Conservation (phyloP, 805 yeast species). For the Zygosaccharomyces bisporus region DNA sequence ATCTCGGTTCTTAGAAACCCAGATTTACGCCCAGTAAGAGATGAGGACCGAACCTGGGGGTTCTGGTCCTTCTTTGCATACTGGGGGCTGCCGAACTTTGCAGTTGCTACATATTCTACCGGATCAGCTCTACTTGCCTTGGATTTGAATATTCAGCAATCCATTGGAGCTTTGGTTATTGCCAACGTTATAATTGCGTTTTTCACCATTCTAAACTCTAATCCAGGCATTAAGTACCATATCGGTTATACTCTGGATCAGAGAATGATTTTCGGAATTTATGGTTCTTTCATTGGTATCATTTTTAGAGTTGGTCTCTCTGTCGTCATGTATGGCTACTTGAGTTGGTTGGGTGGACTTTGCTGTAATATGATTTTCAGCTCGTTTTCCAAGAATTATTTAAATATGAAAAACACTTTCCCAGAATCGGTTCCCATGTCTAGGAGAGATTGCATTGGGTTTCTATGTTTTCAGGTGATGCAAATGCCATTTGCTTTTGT, state of each 20-base stretch:
- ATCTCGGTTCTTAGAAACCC: constrained; percentile 36
- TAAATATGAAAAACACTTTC: constrained; percentile 28
- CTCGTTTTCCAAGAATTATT: constrained; percentile 28
- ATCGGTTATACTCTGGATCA: constrained; percentile 40
- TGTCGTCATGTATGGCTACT: constrained; percentile 41
- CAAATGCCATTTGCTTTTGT: constrained; percentile 31
- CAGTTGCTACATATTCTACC: constrained; percentile 39
- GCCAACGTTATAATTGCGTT: constrained; percentile 20
- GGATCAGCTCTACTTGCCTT: constrained; percentile 32
- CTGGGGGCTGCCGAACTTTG: constrained; percentile 39
- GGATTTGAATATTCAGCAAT: constrained; percentile 30
- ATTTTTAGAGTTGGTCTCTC: constrained; percentile 38
- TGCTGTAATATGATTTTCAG: constrained; percentile 35
- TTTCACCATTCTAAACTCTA: constrained; percentile 27
- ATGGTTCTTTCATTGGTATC: constrained; percentile 36
- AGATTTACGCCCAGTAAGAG: constrained; percentile 40
- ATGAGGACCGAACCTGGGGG: constrained; percentile 38
- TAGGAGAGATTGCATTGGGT: constrained; percentile 40
- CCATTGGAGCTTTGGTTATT: constrained; percentile 32
- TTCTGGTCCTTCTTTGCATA: constrained; percentile 35
- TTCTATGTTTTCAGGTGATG: constrained; percentile 40
- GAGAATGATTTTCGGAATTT: constrained; percentile 38
- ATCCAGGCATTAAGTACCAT: constrained; percentile 34
- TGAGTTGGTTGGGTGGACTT: constrained; percentile 38
- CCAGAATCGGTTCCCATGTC: constrained; percentile 37